Percentiles rank a stretch among this genome's conserved stretches.
Conservation (phyloP, 495 filamentous ascomycete genomes). For the Neurospora sp. region DNA sequence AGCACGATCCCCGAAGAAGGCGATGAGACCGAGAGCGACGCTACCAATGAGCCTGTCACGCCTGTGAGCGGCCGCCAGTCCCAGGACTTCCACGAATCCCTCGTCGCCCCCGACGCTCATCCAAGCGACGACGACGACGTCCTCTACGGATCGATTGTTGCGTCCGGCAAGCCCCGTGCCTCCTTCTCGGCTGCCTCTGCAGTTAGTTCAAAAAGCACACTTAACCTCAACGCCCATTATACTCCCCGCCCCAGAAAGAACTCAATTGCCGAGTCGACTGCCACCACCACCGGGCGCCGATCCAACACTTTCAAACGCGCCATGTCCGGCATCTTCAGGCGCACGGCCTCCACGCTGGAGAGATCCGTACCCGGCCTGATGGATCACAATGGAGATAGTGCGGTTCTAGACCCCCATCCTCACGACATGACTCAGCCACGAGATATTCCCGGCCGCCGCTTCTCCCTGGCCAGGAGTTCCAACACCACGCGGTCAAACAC, state of each 20-base stretch:
- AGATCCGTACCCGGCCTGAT: conserved; percentile 10
- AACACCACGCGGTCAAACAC: conserved; percentile 42
- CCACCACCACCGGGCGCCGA: conserved; percentile 6
- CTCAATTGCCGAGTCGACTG: not conserved
- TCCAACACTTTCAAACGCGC: conserved; percentile 23
- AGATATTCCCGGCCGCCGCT: conserved; percentile 26
- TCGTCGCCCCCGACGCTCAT: conserved; percentile 10
- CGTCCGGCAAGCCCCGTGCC: not conserved
- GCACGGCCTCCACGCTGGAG: conserved; percentile 23
- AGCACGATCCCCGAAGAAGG: conserved; percentile 36
- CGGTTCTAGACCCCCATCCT: conserved; percentile 8
- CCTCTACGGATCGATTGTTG: not conserved
- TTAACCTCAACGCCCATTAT: conserved; percentile 2
- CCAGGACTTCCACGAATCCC: conserved; percentile 34
- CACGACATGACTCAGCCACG: conserved; percentile 13
- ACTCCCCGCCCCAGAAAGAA: not conserved
- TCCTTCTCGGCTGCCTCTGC: not conserved
- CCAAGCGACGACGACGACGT: not conserved
- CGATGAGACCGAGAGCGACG: conserved; percentile 39
- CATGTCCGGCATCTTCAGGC: conserved; percentile 24
- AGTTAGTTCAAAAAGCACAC: not conserved
- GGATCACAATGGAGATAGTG: conserved; percentile 7
- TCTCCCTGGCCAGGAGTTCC: conserved; percentile 36
- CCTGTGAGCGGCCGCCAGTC: conserved; percentile 40
- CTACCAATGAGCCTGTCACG: conserved; percentile 36